Conservation (phyloP, 139 green algal genomes). For the Tetraselmis striata region DNA sequence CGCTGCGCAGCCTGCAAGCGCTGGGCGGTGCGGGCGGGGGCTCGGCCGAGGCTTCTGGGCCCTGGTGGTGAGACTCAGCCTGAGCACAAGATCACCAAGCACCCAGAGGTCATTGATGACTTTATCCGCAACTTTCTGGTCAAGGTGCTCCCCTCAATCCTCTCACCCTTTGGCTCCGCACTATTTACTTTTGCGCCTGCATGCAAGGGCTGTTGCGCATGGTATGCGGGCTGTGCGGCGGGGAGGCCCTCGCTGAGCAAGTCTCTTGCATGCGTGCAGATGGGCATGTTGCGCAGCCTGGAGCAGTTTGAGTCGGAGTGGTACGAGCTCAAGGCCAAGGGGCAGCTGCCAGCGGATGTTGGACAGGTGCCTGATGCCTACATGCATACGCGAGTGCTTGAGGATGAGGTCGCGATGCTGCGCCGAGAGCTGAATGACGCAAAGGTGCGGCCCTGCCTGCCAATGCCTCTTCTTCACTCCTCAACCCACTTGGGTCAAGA, state of each 20-base stretch:
- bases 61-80: neutral
- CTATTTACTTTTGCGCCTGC: too few species aligned
- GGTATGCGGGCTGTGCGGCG: too few species aligned
- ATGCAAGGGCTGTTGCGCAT: too few species aligned
- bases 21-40: slow-evolving; percentile 13
- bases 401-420: slow-evolving; percentile 43
- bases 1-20: slow-evolving; percentile 51
- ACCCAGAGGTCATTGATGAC: slow-evolving; percentile 76
- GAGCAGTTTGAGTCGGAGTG: slow-evolving; percentile 82
- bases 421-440: slow-evolving; percentile 37
- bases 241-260: too few species aligned
- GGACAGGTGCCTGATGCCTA: slow-evolving; percentile 63
- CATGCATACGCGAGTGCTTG: slow-evolving; percentile 46
- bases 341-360: slow-evolving; percentile 26
- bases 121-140: slow-evolving; percentile 84
- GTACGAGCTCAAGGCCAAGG: slow-evolving; percentile 71
- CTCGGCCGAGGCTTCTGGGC: neutral
- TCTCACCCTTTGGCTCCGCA: too few species aligned
- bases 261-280: too few species aligned
- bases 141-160: too few species aligned
- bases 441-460: too few species aligned
- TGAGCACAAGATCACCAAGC: neutral
- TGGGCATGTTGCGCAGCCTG: slow-evolving; percentile 53
- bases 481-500: too few species aligned
- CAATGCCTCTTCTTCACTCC: too few species aligned